phyloP scores from a whole-genome alignment of 768 basidiomycete species.

The Pisolithus marmoratus region DNA sequence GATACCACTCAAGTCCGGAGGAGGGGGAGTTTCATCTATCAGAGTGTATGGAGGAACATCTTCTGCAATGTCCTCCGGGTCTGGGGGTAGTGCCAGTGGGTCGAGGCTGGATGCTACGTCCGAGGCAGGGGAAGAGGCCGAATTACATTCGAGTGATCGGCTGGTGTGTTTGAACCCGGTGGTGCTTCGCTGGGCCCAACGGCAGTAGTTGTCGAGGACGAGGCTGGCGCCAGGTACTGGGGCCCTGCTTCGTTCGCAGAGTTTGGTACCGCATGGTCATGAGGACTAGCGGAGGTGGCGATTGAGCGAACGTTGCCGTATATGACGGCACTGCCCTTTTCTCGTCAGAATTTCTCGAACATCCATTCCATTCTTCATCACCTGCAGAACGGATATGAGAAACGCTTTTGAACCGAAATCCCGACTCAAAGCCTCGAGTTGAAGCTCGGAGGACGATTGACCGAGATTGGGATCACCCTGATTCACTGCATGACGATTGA shows the following conservation, averaged over 20 bases:
- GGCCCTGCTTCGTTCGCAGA: no score
- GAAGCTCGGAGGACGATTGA: not conserved
- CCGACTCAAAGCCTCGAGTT: not conserved
- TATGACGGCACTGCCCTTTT: not conserved
- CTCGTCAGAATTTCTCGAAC: not conserved
- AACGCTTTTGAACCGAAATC: not conserved
- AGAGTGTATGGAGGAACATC: not conserved
- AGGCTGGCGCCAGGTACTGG: no score
- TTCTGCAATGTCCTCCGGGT: not conserved
- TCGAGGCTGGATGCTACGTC: not conserved
- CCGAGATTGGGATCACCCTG: not conserved
- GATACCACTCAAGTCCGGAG: not conserved
- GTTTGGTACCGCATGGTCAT: no score
- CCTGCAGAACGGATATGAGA: not conserved
- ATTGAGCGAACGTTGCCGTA: no score
- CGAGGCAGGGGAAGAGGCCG: no score
- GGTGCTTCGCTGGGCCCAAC: no score
- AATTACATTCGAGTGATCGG: no score
- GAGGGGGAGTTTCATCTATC: conserved; percentile 1
- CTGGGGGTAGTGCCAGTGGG: not conserved
- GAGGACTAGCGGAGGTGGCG: no score
- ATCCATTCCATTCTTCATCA: not conserved
- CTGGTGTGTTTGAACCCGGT: no score
- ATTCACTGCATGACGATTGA: no score
- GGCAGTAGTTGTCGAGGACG: no score